Percentiles rank a stretch among this genome's conserved stretches.
Evolutionary conservation across 2,329 filamentous ascomycete species (phyloP).

Genomic region (Tolypocladium inflatum): DNA sequence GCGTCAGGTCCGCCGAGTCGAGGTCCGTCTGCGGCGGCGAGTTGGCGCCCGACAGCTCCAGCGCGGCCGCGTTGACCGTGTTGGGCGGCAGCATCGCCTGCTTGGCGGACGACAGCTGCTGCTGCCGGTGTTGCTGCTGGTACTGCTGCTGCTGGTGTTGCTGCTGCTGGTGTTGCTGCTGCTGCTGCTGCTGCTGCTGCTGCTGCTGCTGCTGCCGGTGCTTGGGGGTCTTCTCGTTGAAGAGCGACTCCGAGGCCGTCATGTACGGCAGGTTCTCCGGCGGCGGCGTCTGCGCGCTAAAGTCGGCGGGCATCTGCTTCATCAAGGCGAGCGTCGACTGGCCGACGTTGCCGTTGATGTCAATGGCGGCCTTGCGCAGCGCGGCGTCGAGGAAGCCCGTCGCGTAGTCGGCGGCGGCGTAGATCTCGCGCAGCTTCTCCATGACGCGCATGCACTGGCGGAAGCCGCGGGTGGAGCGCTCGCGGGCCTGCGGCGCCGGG

Average conservation of each 20-base stretch:
- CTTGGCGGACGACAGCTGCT: constrained; percentile 7
- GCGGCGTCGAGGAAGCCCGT: constrained; percentile 89
- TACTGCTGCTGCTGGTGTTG: not conserved
- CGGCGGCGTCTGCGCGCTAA: constrained; percentile 40
- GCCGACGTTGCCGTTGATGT: constrained; percentile 38
- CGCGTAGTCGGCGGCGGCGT: constrained; percentile 92
- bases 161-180: not conserved
- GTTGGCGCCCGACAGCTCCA: constrained; percentile 22
- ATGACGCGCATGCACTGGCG: constrained; percentile 89
- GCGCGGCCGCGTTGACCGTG: constrained; percentile 25
- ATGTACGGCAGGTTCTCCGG: constrained; percentile 39
- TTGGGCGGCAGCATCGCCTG: constrained; percentile 27
- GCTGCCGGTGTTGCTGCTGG: not conserved
- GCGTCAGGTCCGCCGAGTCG: constrained; percentile 32
- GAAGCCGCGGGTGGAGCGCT: constrained; percentile 70
- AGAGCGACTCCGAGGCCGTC: constrained; percentile 29
- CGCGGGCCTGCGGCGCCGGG: constrained; percentile 59
- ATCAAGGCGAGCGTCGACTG: constrained; percentile 24
- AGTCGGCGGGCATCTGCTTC: constrained; percentile 25
- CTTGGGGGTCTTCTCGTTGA: constrained; percentile 21
- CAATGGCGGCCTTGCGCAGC: constrained; percentile 76
- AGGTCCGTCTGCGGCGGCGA: constrained; percentile 37
- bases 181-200: not conserved
- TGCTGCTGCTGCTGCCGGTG: constrained; percentile 3
- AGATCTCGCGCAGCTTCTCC: constrained; percentile 77